Conservation (phyloP, 1,284 basidiomycete species). For the Boletus semigastroideus region DNA sequence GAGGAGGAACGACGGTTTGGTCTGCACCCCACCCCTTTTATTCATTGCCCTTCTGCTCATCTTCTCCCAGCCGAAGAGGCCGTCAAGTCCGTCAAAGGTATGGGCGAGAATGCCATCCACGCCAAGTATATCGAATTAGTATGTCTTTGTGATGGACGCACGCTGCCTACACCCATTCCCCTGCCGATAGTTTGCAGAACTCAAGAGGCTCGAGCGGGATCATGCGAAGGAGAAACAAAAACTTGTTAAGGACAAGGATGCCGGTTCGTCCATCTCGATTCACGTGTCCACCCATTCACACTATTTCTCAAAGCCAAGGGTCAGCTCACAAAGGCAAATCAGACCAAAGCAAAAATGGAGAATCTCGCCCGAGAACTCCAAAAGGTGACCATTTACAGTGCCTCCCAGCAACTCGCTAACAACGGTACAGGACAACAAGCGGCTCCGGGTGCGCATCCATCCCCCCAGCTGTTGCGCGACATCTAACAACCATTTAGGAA, state of each 20-base stretch:
- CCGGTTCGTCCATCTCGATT: slow-evolving; percentile 49
- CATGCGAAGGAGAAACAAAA: slow-evolving; percentile 88
- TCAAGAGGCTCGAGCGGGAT: slow-evolving; percentile 78
- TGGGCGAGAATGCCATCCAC: slow-evolving; percentile 77
- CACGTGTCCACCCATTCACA: slow-evolving; percentile 11
- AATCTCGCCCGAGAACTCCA: slow-evolving; percentile 80
- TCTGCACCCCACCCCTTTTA: slow-evolving; percentile 38
- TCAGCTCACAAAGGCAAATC: slow-evolving; percentile 80
- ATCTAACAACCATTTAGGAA: slow-evolving; percentile 51
- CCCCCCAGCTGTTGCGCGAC: neutral
- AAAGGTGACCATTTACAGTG: slow-evolving; percentile 53
- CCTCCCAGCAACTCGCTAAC: slow-evolving; percentile 13
- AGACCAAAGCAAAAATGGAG: slow-evolving; percentile 85
- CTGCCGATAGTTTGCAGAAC: slow-evolving; percentile 68
- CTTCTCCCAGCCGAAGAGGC: slow-evolving; percentile 70
- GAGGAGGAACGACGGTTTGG: slow-evolving; percentile 77
- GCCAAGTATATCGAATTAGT: slow-evolving; percentile 83
- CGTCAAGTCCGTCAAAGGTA: slow-evolving; percentile 73
- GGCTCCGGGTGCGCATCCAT: slow-evolving; percentile 60
- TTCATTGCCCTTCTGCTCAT: slow-evolving; percentile 10
- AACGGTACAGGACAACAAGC: slow-evolving; percentile 72
- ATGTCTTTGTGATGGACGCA: slow-evolving; percentile 28
- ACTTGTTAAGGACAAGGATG: slow-evolving; percentile 81
- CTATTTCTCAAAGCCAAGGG: slow-evolving; percentile 58
- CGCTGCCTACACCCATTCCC: slow-evolving; percentile 17